Base-by-base conservation (phyloP, 441 rosid species). In the Isatis lusitanica region DNA sequence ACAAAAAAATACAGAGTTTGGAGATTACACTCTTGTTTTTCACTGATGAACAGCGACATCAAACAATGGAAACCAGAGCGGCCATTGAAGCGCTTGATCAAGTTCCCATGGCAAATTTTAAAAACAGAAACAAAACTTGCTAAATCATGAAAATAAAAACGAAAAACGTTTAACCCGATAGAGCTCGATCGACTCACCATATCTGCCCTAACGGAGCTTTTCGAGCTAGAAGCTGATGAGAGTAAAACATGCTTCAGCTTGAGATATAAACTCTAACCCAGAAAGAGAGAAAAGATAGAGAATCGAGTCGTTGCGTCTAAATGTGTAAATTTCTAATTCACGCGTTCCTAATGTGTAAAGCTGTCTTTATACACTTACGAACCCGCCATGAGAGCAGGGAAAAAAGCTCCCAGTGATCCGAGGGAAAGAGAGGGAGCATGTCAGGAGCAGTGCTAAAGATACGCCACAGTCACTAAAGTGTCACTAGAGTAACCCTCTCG, bases 141-240 rank as follows among this genome's bases (percentile, higher is more conserved):
- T 11, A 7, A 75, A 60, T 42, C 61, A 26, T 38, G 59, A 43
- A 31, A 51, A n/a, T n/a, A 31, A 42, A 7, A 46, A 21, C 47
- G 50, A 7, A 24, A 68, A 63, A 35, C 9, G 58, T 58, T 43
- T 31, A 15, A 26, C 26, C 18, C 18, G 28, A 36, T 11, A 48
- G 59, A 42, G 13, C 0, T 65, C 3, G 50, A 50, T 65, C 3
- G 50, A 50, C 61, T 77, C 77, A 94, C 98, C 98, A 90, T 72
- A 90, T 92, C 83, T 94, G 95, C 46, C 98, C 97, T 7, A 94
- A 84, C 21, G 98, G 89, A 57, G 92, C 94, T 78, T 94, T 94
- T 15, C 97, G 89, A 79, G 97, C 98, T 39, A 92, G 87, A 43
- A 94, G 90, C 79, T 92, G 95, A 74, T 90, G 93, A 12, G 98